These are phyloP conservation scores for Stipa capillata DNA, from an alignment of 176 grass and related monocot genomes.

Conservation along the genomic window DNA sequence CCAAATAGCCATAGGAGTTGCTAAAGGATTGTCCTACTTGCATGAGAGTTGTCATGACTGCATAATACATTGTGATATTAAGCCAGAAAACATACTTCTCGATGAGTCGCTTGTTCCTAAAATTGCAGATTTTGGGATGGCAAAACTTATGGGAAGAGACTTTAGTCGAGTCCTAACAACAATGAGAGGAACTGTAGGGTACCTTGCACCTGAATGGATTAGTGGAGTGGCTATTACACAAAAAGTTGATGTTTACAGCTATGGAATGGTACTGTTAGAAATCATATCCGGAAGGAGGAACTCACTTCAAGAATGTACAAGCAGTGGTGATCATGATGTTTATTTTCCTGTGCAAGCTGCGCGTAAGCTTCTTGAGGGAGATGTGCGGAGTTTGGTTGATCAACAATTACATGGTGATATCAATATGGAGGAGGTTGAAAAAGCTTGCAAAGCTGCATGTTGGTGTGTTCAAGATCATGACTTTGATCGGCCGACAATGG, in stretches of 20 bases:
- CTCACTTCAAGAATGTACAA: background rate
- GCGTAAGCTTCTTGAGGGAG: background rate
- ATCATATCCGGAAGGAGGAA: background rate
- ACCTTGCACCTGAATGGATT: background rate
- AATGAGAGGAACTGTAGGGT: background rate
- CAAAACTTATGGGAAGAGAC: background rate
- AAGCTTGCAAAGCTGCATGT: background rate
- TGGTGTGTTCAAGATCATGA: background rate
- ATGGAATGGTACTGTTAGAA: background rate
- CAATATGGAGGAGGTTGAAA: background rate
- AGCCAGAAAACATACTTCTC: constrained; percentile 26
- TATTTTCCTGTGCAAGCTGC: background rate
- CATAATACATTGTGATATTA: constrained; percentile 54
- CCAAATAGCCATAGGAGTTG: constrained; percentile 16
- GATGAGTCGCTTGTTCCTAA: constrained; percentile 29
- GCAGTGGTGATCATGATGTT: background rate
- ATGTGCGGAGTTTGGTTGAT: background rate
- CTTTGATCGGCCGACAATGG: background rate
- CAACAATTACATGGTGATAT: too few relatives aligned
- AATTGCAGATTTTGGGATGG: constrained; percentile 50
- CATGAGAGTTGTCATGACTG: constrained; percentile 36
- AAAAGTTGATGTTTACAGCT: too few relatives aligned
- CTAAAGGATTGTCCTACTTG: constrained; percentile 38
- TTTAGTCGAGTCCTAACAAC: background rate
- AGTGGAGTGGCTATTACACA: background rate